Base-by-base conservation (phyloP, 202 grass and related monocot genomes). In the Zoysia matrella region DNA sequence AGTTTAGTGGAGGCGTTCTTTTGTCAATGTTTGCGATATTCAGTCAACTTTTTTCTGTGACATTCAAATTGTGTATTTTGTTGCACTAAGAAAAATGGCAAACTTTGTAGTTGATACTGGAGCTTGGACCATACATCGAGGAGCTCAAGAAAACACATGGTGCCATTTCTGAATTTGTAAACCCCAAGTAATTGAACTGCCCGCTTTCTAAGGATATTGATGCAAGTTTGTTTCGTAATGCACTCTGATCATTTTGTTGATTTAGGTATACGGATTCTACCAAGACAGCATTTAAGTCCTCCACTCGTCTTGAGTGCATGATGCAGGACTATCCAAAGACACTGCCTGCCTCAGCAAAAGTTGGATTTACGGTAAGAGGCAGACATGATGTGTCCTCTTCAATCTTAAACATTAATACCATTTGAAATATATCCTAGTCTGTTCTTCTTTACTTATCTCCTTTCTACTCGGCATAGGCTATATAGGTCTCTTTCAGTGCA, bases 151-250 rank as follows among this genome's bases (percentile, higher is more conserved):
- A 90, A 90, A 98, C 95, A 73, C 65, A 69, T 80, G 95, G 95
- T 6, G 86, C 85, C 83, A 98, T 98, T 87, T 82, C 92, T 60
- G 95, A 98, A 83, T 98, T 98, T 85, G 90, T 98, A 79, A 98
- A 98, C 53, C 95, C 95, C 58, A 98, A 98, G 95, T 98, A 98
- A 91, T 72, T 73, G 48, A 58, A 77, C 79, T 50, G 52, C 10
- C 7, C 54, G 60, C 40, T 7, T 84, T 22, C 40, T 86, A 82
- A 40, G 79, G 71, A 66, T 73, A 71, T 60, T 80, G 49, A 45
- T 81, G 48, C 67, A 67, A 75, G 45, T 67, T 39, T 65, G n/a
- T 51, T 63, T 60, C 10, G 10, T 60, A 64, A 7, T 47, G 39
- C 7, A 46, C 45, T 16, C n/a, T 22, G 22, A 11, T 30, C 15